phyloP scores from a whole-genome alignment of 345 rosid genomes.

The Laguncularia racemosa region DNA sequence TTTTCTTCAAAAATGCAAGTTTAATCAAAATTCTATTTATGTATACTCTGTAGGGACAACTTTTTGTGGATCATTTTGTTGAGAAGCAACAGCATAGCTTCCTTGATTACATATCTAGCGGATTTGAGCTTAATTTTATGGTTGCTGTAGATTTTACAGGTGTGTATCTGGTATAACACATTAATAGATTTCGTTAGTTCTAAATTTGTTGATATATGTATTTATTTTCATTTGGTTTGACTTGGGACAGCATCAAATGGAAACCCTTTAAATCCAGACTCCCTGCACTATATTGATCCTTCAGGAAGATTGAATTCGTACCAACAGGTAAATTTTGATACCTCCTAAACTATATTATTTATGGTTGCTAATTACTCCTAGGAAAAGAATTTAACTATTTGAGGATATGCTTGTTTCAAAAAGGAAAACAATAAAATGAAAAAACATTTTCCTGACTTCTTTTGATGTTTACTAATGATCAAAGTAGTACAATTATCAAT shows the following conservation, averaged over 20 bases:
- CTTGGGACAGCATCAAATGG: conserved; percentile 76
- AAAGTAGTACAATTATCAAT: too few relatives aligned
- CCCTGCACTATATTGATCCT: conserved; percentile 82
- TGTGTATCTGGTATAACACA: conserved; percentile 2
- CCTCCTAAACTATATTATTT: too few relatives aligned
- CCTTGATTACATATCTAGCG: conserved; percentile 80
- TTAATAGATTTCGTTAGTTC: neutral
- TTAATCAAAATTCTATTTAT: neutral
- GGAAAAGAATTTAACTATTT: too few relatives aligned
- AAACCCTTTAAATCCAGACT: conserved; percentile 51
- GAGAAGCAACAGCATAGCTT: conserved; percentile 67
- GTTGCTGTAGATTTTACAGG: conserved; percentile 96
- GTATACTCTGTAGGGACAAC: conserved; percentile 66
- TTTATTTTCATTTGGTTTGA: neutral
- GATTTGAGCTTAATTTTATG: conserved; percentile 82
- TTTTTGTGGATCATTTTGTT: conserved; percentile 55
- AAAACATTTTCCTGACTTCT: too few relatives aligned
- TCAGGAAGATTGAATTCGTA: conserved; percentile 72
- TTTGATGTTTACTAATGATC: too few relatives aligned
- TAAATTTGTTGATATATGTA: neutral
- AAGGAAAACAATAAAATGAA: too few relatives aligned
- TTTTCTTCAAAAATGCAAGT: neutral
- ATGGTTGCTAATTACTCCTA: too few relatives aligned
- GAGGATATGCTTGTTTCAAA: too few relatives aligned
- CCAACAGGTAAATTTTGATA: conserved; percentile 41